Conservation (phyloP, 2,329 filamentous ascomycete species). For the Exserohilum rostratum region DNA sequence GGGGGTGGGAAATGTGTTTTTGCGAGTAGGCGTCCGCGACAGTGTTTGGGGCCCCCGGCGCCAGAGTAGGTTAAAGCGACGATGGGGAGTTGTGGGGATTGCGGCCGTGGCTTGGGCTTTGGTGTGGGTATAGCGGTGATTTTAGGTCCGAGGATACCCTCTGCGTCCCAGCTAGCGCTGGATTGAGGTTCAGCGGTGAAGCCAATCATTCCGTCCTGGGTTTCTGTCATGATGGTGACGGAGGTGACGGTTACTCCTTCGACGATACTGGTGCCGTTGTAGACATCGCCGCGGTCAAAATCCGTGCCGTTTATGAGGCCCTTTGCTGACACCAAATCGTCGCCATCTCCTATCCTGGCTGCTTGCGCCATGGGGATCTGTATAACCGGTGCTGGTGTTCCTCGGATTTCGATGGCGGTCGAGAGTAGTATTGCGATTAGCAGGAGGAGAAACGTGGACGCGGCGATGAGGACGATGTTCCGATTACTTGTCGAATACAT, state of each 20-base stretch:
- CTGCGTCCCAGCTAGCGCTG: constrained; percentile 23
- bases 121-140: constrained; percentile 19
- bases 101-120: constrained; percentile 14
- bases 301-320: constrained; percentile 36
- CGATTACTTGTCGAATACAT: constrained; percentile 32
- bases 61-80: constrained; percentile 42
- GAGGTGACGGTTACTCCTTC: constrained; percentile 16
- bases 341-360: constrained; percentile 25
- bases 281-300: constrained; percentile 38
- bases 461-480: constrained; percentile 29
- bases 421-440: constrained; percentile 38
- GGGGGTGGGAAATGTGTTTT: constrained; percentile 34
- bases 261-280: constrained; percentile 26
- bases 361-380: constrained; percentile 37
- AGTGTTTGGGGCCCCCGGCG: constrained; percentile 44
- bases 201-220: constrained; percentile 34
- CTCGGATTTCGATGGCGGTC: constrained; percentile 37
- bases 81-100: constrained; percentile 33
- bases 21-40: constrained; percentile 39
- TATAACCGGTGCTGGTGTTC: constrained; percentile 27
- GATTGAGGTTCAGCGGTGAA: constrained; percentile 22
- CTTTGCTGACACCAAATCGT: constrained; percentile 27
- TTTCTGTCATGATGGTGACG: constrained; percentile 21
- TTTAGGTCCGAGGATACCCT: constrained; percentile 33
- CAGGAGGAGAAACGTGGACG: constrained; percentile 35